Conservation (phyloP, 2,329 filamentous ascomycete species). For the Ophiosphaerella herpotricha region DNA sequence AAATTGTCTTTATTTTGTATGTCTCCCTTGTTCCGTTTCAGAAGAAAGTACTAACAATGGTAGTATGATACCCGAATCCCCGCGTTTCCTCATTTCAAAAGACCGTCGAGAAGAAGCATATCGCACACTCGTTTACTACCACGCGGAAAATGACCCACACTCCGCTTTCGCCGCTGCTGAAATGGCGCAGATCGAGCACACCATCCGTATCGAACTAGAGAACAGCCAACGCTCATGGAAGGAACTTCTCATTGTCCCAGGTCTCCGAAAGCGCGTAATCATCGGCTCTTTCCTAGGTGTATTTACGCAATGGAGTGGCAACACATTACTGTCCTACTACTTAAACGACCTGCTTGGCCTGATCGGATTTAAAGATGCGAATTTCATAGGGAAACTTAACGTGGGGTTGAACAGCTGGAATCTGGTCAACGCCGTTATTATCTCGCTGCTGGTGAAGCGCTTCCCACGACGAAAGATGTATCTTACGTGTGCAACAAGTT, state of each 20-base stretch:
- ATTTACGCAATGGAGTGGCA: conserved; percentile 70
- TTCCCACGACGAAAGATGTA: conserved; percentile 62
- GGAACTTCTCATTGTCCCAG: conserved; percentile 64
- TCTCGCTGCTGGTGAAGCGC: conserved; percentile 59
- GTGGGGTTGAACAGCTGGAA: conserved; percentile 64
- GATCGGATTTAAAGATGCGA: conserved; percentile 60
- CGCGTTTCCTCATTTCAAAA: conserved; percentile 67
- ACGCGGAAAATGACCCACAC: conserved; percentile 63
- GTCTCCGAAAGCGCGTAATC: conserved; percentile 66
- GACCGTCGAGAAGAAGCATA: conserved; percentile 66
- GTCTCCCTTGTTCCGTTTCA: neutral
- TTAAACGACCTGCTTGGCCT: conserved; percentile 64
- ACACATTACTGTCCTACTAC: conserved; percentile 66
- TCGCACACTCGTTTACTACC: conserved; percentile 63
- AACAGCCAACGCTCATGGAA: conserved; percentile 58
- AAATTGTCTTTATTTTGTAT: conserved; percentile 65
- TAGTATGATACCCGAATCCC: conserved; percentile 63
- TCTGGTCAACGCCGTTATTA: conserved; percentile 60
- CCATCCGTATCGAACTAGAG: conserved; percentile 61
- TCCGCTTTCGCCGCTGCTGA: conserved; percentile 68
- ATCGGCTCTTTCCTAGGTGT: conserved; percentile 67
- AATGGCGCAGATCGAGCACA: conserved; percentile 68
- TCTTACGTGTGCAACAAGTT: conserved; percentile 46
- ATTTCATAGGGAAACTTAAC: conserved; percentile 48
- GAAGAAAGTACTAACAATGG: neutral